Base-by-base conservation (phyloP, 2,329 filamentous ascomycete species). In the Pseudogymnoascus pannorum region DNA sequence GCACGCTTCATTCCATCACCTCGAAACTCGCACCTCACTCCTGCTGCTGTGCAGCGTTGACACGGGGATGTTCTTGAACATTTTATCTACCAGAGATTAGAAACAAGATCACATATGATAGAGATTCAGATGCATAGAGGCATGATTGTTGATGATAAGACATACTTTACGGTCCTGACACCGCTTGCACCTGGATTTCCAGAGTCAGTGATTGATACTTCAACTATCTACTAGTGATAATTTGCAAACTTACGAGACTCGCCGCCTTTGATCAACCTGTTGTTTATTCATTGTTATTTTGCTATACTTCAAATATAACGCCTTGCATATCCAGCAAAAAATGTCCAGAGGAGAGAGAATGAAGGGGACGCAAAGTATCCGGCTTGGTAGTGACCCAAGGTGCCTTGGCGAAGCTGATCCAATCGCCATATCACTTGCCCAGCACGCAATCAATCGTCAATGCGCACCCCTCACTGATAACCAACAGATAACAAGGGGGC, bases 101-200 rank as follows among this genome's bases (percentile, higher is more conserved):
- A 44, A 59, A 61, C 12, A 12, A 3, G 18, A 20, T 31, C 48
- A 18, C 8, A 54, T 18, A 31, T 18, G 7, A 31, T 8, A 9
- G 2, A 54, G 5, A 18, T 54, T 5, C 2, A 7, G 22, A 16
- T 16, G 20, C 2, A 54, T 31, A 12, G 8, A 18, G 44, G 24
- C 2, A n/a, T 31, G 24, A 16, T 16, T 29, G 11, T 29, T 4
- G 33, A 40, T 11, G 18, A 5, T 29, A 5, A 59, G 20, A 22
- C 60, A 8, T 57, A 63, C 62, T 51, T 64, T 64, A 48, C 62
- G 62, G 54, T 62, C 60, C 22, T 64, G 62, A 44, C 62, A 64
- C 35, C 62, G 60, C 57, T 64, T 64, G 35, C 62, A 64, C 3
- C 62, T 64, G 35, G 11, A 22, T 48, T 42, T 29, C 7, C 31